These are phyloP conservation scores for Backusella parvicylindrica DNA, from an alignment of 192 early-diverging fungal genomes.

Conservation along the genomic window DNA sequence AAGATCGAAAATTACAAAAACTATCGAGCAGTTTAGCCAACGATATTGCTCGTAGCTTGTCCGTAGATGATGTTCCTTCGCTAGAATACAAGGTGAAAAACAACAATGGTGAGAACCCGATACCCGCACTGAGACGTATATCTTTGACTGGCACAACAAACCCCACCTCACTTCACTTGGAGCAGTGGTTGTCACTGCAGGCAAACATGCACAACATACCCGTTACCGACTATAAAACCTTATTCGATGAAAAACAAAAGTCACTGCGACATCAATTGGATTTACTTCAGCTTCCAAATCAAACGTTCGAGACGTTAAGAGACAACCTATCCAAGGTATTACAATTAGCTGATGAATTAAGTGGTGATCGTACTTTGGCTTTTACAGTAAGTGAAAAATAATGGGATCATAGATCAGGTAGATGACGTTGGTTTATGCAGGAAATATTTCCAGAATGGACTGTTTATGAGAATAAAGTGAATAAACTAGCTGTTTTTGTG, in stretches of 20 bases:
- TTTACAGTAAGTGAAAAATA: conserved; percentile 14
- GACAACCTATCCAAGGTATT: conserved; percentile 11
- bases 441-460: conserved; percentile 35
- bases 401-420: neutral
- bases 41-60: conserved; percentile 33
- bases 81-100: neutral
- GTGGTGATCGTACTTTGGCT: conserved; percentile 14
- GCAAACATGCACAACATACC: conserved; percentile 5
- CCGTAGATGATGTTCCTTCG: conserved; percentile 14
- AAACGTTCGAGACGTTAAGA: conserved; percentile 6
- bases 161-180: neutral
- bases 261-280: conserved; percentile 5
- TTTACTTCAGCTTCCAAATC: conserved; percentile 7
- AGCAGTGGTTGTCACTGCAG: conserved; percentile 15
- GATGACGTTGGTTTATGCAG: neutral
- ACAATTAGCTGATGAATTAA: conserved; percentile 19
- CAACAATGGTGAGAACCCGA: neutral
- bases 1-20: conserved; percentile 31
- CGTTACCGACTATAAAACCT: neutral
- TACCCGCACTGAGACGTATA: conserved; percentile 26
- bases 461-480: conserved; percentile 16
- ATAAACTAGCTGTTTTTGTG: conserved; percentile 28
- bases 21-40: conserved; percentile 30
- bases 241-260: conserved; percentile 19
- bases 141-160: conserved; percentile 13